These are phyloP conservation scores for Vitis hybrid DNA, from an alignment of 177 flowering plant species.

Conservation along the genomic window DNA sequence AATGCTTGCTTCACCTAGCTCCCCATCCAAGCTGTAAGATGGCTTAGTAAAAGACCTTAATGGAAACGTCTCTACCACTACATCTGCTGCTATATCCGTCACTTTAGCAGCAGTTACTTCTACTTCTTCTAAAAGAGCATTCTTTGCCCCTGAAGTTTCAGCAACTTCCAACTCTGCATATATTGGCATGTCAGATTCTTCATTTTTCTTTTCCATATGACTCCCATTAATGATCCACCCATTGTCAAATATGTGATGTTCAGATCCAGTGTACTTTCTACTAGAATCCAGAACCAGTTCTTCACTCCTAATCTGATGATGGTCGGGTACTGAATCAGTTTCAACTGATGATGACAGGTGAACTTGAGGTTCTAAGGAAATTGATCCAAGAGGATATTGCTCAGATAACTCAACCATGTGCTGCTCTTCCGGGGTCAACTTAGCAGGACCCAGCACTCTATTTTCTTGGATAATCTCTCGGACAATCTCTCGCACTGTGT, in stretches of 20 bases:
- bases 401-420: slow-evolving; percentile 22
- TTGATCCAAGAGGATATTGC: slow-evolving; percentile 49
- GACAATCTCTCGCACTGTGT: slow-evolving; percentile 88
- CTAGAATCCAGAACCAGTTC: slow-evolving; percentile 19
- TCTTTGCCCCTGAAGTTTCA: slow-evolving; percentile 16
- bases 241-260: slow-evolving; percentile 19
- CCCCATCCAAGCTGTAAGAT: slow-evolving; percentile 15
- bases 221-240: slow-evolving; percentile 25
- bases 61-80: slow-evolving; percentile 71
- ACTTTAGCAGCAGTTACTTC: slow-evolving; percentile 17
- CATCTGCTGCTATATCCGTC: slow-evolving; percentile 24
- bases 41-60: slow-evolving; percentile 26
- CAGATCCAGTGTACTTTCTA: slow-evolving; percentile 20
- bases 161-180: slow-evolving; percentile 11
- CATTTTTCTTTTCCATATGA: slow-evolving; percentile 4
- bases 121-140: slow-evolving; percentile 11
- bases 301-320: slow-evolving; percentile 14
- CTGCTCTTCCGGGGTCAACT: slow-evolving; percentile 37
- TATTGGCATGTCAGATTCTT: slow-evolving; percentile 13
- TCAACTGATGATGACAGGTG: slow-evolving; percentile 30
- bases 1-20: slow-evolving; percentile 14
- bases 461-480: slow-evolving; percentile 92
- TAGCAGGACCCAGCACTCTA: slow-evolving; percentile 80
- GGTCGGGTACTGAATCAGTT: slow-evolving; percentile 13
- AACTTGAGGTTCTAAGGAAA: slow-evolving; percentile 44